Evolutionary conservation across 2,329 filamentous ascomycete species (phyloP), one percentile per base, ranked within the genome.

Genomic region (Colletotrichum sp.): DNA sequence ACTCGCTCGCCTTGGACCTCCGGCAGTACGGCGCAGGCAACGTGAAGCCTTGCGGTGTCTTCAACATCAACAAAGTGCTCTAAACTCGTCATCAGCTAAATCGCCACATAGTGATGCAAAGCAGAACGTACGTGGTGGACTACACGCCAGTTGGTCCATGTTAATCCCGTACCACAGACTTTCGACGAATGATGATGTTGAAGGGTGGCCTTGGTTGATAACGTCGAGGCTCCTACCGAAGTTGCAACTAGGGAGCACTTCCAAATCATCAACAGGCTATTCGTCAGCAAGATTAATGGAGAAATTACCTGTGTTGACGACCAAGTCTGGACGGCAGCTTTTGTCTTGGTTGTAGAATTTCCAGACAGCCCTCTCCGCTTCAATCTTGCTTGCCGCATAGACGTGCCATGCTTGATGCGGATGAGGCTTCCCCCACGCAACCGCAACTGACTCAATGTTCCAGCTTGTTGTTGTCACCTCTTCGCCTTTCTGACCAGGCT

Each of bases 41-140:
- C 83, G 55, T 92, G 90, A 0, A 93, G 81, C 1, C 87, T 82
- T 0, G 90, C 90, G 4, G 80, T 80, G 68, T 92, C 90, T 16
- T 87, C 82, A 0, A 89, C 86, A 77, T 90, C 83, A 34, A 90
- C 82, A 79, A 82, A 87, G 80, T 87, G 84, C 80, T 84, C 87
- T 90, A 30, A 1, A 6, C 9, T 59, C 15, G 3, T 5, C 24
- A 7, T 26, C 3, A 26, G 16, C 71, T 16, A 26, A 59, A 4
- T 16, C 28, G 2, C 24, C 3, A 6, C 7, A 15, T 24, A 6
- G 12, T 5, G 15, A 15, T 7, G 5, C 2, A 4, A 10, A 24
- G 3, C 21, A 15, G 44, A 24, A 16, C 70, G 5, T 60, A 76
- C 74, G 74, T 10, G 74, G 74, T 5, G 74, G 70, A 13, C 65